Evolutionary conservation across 352 stramenopile genomes (phyloP).

Genomic region (Globisporangium apiculatum): DNA sequence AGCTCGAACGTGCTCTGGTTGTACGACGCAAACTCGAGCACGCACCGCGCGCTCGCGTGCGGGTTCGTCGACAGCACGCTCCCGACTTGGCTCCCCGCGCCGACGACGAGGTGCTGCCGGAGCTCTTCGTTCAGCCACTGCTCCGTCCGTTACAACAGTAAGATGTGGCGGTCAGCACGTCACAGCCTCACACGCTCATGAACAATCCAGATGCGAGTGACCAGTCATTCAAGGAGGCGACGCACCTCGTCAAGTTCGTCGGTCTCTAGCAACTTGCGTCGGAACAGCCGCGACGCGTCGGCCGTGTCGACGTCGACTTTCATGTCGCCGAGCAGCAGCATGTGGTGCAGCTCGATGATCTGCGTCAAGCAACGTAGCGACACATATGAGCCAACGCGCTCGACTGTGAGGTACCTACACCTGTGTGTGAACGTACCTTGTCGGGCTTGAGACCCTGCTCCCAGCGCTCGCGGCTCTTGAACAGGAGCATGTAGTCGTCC

Average conservation of each 20-base stretch:
- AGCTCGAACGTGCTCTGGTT: slow-evolving; percentile 82
- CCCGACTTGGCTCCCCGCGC: slow-evolving; percentile 32
- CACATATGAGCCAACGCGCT: background rate
- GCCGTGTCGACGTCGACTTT: slow-evolving; percentile 59
- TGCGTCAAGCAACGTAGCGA: slow-evolving; percentile 10
- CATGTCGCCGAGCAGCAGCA: slow-evolving; percentile 79
- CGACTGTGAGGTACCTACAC: background rate
- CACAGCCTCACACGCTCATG: no score
- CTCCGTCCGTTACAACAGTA: no score
- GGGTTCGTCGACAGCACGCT: slow-evolving; percentile 46
- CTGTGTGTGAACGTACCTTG: slow-evolving; percentile 29
- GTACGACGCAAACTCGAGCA: slow-evolving; percentile 77
- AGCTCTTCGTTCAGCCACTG: slow-evolving; percentile 75
- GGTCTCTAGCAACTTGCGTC: slow-evolving; percentile 65
- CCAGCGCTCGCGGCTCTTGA: slow-evolving; percentile 73
- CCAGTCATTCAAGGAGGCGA: no score
- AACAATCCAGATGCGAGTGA: no score
- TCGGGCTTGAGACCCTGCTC: slow-evolving; percentile 77
- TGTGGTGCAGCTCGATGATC: slow-evolving; percentile 66
- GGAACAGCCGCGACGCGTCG: slow-evolving; percentile 50
- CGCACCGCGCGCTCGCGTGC: slow-evolving; percentile 44
- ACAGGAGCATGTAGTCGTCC: slow-evolving; percentile 72
- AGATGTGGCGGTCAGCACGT: no score
- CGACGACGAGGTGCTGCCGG: slow-evolving; percentile 42
- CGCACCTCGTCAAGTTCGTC: slow-evolving; percentile 69